Evolutionary conservation across 192 early-diverging fungal genomes (phyloP), one percentile per base, ranked within the genome.

Genomic region (Cladochytrium replicatum): DNA sequence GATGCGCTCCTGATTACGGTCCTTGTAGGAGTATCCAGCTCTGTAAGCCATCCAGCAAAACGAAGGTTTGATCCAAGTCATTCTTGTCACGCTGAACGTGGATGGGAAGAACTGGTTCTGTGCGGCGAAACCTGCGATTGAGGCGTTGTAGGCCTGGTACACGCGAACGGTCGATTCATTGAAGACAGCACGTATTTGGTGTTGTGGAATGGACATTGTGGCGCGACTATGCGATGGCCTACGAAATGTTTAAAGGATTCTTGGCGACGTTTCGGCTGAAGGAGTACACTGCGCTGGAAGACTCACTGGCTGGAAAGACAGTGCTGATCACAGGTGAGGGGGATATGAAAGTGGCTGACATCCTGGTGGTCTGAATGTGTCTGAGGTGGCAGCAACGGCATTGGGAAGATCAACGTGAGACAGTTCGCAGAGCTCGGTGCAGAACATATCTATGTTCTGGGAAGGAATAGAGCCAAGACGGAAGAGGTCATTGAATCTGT

Each of bases 41-140:
- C 52, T 17, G 28, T 54, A 54, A 23, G 49, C 49, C 52, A 54
- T 54, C 52, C 52, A 54, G 27, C 42, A 53, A 53, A 54, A 54
- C 0, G 52, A 54, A 8, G 52, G 52, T 21, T 54, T 54, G 42
- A 54, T 54, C 52, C 52, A 54, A 3, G 52, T 54, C 52, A 54
- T 54, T 7, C 52, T 4, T 6, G 13, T 54, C 19, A 23, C 7
- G 7, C 29, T 54, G 29, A 54, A 54, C 2, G 11, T n/a, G 2
- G 52, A 44, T 23, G 46, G 24, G 19, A 47, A 47, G 7, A 8
- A n/a, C 19, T 47, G 46, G 46, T 47, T 27, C 7, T 15, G 7
- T 23, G 48, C 50, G 9, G 52, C 52, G 13, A 15, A 15, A 2
- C 23, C 1, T 11, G 45, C 52, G 49, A 54, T 54, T 11, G 24